Base-by-base conservation (phyloP, 768 basidiomycete genomes). In the Rhodotorula graminis region DNA sequence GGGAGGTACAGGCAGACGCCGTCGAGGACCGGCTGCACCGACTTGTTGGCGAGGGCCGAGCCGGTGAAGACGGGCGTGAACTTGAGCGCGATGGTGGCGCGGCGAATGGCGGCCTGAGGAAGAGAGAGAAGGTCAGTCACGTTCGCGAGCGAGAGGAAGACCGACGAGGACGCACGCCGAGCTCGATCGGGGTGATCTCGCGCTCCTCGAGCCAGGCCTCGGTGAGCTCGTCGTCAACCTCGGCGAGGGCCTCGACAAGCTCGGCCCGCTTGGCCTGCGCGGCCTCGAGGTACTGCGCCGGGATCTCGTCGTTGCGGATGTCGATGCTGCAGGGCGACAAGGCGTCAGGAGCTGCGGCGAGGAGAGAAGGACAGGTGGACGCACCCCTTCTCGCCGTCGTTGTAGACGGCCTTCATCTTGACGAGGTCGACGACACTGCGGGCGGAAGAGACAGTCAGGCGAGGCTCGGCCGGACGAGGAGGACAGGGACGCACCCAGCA, bases 61-160 rank as follows among this genome's bases (percentile, higher is more conserved):
- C 96, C 96, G 71, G 97, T 84, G 83, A 97, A 96, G 65, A 99
- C 96, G 2, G 96, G 96, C 0, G 92, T 90, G 83, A 99, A 98
- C 75, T 90, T 92, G 78, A 93, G 88, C 19, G 85, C 82, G 77
- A 92, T 86, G 2, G 96, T 98, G 7, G 92, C 86, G 49, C 96
- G 91, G 29, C 93, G 88, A 76, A 99, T 89, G 27, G 94, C 95
- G 42, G 84, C 85, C 66, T 73, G 8, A 9, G 19, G 18, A 10
- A 2, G 46, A 0, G 47, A 63, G 9, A 52, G 64, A 16, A 31
- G 23, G 16, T 49, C 15, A 37, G 37, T 12, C 53, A 37, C 5
- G 10, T 10, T 15, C 29, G 40, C 2, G 9, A 61, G 31, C 23
- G 15, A 18, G 46, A 4, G 33, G 14, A 44, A 15, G 47, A n/a